Evolutionary conservation across 2,329 filamentous ascomycete species (phyloP), one percentile per base, ranked within the genome.

Genomic region (Alternaria burnsii): DNA sequence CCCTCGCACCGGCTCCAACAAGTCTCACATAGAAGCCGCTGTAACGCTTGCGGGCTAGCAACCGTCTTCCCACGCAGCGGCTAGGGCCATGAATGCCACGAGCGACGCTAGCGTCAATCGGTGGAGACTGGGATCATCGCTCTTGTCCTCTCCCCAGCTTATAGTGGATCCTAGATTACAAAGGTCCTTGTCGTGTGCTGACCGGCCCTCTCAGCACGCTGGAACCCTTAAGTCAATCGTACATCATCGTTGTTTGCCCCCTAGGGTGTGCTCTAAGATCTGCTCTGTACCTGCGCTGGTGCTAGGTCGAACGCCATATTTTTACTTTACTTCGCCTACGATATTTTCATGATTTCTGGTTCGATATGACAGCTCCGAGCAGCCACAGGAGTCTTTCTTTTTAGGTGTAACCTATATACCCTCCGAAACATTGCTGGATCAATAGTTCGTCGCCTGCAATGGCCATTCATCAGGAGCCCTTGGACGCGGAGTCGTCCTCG

Each of bases 401-500:
- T 55, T 60, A 59, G 59, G 63, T 65, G 52, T 62, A 62, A 46
- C 41, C 34, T 52, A 59, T 61, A 50, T 63, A 59, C 32, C 10
- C 26, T 22, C 22, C 44, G 22, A 30, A 36, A 48, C 43, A 11
- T 34, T 16, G 46, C 16, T 22, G 44, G 44, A 32, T 44, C 41
- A 8, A 41, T 32, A 18, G 24, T 30, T 48, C 18, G 16, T 28
- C 28, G 26, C n/a, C 52, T 48, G 53, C 58, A 8, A 78, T 77
- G 75, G 5, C 32, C 14, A 56, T 65, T 43, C 14, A 50, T 55
- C 58, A 62, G 11, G 56, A 63, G 20, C 52, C 32, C 44, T 58
- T 75, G 55, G 76, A 77, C 56, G 50, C 14, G 14, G 70, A 69
- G 14, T 78, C 75, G 46, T 34, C 20, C 8, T 72, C 77, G 10